phyloP scores from a whole-genome alignment of 257 asterid species.

The Nicotiana sylvestris region DNA sequence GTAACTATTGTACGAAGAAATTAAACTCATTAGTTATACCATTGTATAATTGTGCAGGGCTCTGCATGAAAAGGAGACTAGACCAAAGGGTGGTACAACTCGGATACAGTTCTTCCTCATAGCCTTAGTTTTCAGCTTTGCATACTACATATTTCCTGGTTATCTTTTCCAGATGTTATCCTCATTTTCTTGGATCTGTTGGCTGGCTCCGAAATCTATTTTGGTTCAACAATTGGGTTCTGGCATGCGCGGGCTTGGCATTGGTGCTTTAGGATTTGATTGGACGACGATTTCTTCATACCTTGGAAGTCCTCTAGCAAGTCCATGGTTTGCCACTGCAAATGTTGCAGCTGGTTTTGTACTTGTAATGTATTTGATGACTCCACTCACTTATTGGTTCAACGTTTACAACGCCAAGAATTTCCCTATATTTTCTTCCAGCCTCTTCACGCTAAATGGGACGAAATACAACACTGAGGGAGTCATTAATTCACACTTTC shows the following conservation, averaged over 20 bases:
- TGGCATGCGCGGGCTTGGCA: conserved; percentile 37
- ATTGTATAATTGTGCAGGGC: conserved; percentile 27
- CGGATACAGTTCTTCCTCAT: conserved; percentile 47
- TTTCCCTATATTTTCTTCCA: conserved; percentile 36
- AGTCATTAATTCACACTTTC: conserved; percentile 30
- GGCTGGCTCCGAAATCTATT: conserved; percentile 40
- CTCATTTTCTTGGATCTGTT: conserved; percentile 48
- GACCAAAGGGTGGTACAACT: conserved; percentile 27
- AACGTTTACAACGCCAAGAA: conserved; percentile 42
- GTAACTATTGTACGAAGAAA: neutral
- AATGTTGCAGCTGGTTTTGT: conserved; percentile 34
- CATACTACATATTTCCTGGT: conserved; percentile 38
- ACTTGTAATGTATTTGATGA: conserved; percentile 30
- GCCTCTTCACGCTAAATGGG: conserved; percentile 29
- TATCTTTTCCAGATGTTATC: conserved; percentile 33
- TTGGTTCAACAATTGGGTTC: conserved; percentile 44
- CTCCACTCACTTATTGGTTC: conserved; percentile 41
- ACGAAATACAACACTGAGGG: conserved; percentile 13
- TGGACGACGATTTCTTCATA: conserved; percentile 40
- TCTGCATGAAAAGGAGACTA: conserved; percentile 38
- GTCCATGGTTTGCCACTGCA: conserved; percentile 55
- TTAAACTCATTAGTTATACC: neutral
- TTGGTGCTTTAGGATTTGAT: conserved; percentile 42
- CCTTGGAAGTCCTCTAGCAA: conserved; percentile 49
- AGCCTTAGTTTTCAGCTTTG: conserved; percentile 27